Evolutionary conservation across 352 stramenopile species (phyloP).

Genomic region (Phytophthora lateralis): DNA sequence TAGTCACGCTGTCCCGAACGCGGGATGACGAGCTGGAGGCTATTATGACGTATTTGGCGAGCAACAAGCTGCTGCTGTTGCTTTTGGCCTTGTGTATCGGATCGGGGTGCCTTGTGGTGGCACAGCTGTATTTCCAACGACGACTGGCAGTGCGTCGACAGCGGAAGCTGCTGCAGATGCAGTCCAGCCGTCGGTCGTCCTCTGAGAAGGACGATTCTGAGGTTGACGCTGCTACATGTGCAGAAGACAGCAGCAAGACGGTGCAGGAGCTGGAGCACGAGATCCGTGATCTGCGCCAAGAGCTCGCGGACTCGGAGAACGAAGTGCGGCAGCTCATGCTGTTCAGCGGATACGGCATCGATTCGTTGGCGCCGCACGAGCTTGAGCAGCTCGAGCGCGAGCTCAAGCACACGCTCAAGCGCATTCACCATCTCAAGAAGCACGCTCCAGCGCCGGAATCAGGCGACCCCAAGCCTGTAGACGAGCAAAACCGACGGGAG

Average conservation of each 20-base stretch:
- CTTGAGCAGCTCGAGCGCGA: constrained; percentile 62
- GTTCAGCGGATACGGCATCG: constrained; percentile 77
- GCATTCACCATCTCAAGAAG: constrained; percentile 54
- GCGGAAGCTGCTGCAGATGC: constrained; percentile 12
- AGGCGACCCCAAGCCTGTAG: not conserved
- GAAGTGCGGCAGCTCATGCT: constrained; percentile 80
- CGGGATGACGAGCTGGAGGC: constrained; percentile 56
- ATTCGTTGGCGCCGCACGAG: constrained; percentile 49
- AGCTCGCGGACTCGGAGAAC: constrained; percentile 75
- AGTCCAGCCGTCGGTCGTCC: constrained; percentile 15
- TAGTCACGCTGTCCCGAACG: constrained; percentile 48
- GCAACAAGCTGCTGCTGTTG: constrained; percentile 55
- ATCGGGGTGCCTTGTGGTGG: constrained; percentile 49
- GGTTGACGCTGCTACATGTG: not conserved
- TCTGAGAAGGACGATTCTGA: constrained; percentile 8
- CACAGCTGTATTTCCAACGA: constrained; percentile 34
- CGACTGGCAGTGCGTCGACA: constrained; percentile 17
- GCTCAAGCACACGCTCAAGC: constrained; percentile 57
- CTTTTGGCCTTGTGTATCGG: constrained; percentile 59
- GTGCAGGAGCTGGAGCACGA: constrained; percentile 56
- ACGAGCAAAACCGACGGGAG: constrained; percentile 19
- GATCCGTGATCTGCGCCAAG: constrained; percentile 67
- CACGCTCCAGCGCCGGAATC: constrained; percentile 21
- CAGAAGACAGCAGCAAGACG: constrained; percentile 9
- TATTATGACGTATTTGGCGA: constrained; percentile 50